Conservation (phyloP, 176 grass and related monocot species). For the Luzula sylvatica region DNA sequence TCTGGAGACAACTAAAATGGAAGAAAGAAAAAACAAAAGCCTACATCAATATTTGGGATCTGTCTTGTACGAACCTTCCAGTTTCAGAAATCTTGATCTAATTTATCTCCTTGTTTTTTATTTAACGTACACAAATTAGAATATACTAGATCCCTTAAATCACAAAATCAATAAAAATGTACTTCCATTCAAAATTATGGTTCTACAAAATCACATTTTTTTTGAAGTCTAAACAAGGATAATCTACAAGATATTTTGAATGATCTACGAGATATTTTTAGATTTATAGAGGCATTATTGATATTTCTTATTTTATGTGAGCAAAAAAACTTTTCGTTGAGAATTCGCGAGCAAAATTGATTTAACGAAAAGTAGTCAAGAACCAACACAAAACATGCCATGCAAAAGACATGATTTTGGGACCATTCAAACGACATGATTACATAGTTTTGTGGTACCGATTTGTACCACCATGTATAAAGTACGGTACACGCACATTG, state of each 20-base stretch:
- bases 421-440: conserved; percentile 19
- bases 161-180: too few species aligned
- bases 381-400: conserved; percentile 7
- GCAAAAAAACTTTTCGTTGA: too few species aligned
- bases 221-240: too few species aligned
- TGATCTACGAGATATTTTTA: too few species aligned
- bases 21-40: too few species aligned
- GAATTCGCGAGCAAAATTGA: too few species aligned
- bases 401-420: conserved; percentile 1
- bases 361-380: background rate
- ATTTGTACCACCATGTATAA: conserved; percentile 18
- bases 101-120: background rate
- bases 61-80: background rate
- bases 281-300: too few species aligned
- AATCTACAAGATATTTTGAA: too few species aligned
- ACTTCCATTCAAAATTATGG: too few species aligned
- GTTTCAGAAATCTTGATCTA: background rate
- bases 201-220: too few species aligned
- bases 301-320: too few species aligned
- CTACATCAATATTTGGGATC: background rate
- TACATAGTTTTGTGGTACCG: background rate
- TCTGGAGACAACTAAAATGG: too few species aligned
- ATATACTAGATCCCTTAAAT: background rate
- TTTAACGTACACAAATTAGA: background rate
- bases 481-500: conserved; percentile 5